Base-by-base conservation (phyloP, 257 asterid species). In the Petunia secreta region DNA sequence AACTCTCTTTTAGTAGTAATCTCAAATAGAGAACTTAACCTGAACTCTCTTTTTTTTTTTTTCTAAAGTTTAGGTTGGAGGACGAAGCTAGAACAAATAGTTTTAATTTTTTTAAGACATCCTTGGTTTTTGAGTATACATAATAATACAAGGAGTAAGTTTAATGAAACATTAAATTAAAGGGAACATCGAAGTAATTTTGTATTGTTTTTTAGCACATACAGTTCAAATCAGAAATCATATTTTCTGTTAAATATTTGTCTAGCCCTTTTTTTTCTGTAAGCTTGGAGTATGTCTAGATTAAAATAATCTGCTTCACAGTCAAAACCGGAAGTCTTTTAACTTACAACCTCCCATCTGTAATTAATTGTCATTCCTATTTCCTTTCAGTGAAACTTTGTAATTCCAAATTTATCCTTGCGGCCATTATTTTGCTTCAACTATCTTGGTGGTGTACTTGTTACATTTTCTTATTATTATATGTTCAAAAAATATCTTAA, bases 301-400 rank as follows among this genome's bases (percentile, higher is more conserved):
- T 55, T 55, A 55, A 55, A 55, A 55, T 55, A 25, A 55, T 14
- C 60, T 55, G 60, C 5, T 55, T 55, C 60, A 14, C 34, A 55
- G 25, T 13, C 4, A 55, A 55, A 55, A 55, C 6, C 60, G 4
- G 16, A 55, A 14, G 60, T 55, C 25, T 55, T 25, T 25, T 55
- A 55, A 55, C 13, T 14, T 55, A 55, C 4, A 55, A 55, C 3
- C 25, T 11, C 1, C 25, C 11, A 54, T 14, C 14, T 39, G 2
- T 39, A 65, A 36, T 65, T 65, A 6, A 65, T 65, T 65, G 74
- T 6, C 74, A 65, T 65, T 40, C 36, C 74, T 40, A 13, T 25
- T 25, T 25, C 25, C 25, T 25, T 25, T 25, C 25, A 25, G 25
- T 25, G 25, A 25, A 25, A 25, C 25, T 25, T 25, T 25, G 25